A percentile compares a stretch with the other conserved stretches of the same genome.
Evolutionary conservation across 2,329 filamentous ascomycete species (phyloP).

Genomic region (Aspergillus costaricaensis): DNA sequence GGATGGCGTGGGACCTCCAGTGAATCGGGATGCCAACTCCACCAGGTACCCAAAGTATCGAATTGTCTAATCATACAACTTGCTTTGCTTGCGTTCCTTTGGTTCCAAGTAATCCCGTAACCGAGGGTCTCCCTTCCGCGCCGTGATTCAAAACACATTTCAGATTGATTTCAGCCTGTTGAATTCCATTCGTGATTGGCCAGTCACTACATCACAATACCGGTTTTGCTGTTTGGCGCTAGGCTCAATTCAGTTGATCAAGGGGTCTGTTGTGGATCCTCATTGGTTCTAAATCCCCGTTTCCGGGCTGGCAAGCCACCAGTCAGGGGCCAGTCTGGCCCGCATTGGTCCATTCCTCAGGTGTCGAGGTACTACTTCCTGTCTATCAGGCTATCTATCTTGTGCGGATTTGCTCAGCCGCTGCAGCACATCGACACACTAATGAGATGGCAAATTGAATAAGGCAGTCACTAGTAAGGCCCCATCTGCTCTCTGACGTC

Average conservation of each 20-base stretch:
- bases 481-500: constrained; percentile 1
- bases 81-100: not conserved
- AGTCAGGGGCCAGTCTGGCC: not conserved
- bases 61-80: not conserved
- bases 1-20: not conserved
- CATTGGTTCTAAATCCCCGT: not conserved
- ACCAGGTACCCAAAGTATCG: not conserved
- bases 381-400: too few relatives aligned
- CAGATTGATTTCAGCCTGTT: not conserved
- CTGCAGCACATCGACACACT: not conserved
- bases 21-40: not conserved
- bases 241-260: not conserved
- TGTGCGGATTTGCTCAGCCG: not conserved
- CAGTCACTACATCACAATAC: not conserved
- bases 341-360: not conserved
- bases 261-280: not conserved
- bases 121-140: not conserved
- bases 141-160: not conserved
- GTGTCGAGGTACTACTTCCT: not conserved
- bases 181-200: not conserved
- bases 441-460: not conserved
- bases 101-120: not conserved
- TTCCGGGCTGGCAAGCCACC: constrained; percentile 1
- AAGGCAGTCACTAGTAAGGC: not conserved
- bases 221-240: constrained; percentile 2